Base-by-base conservation (phyloP, 2,329 filamentous ascomycete genomes). In the Aspergillus aculeatus region DNA sequence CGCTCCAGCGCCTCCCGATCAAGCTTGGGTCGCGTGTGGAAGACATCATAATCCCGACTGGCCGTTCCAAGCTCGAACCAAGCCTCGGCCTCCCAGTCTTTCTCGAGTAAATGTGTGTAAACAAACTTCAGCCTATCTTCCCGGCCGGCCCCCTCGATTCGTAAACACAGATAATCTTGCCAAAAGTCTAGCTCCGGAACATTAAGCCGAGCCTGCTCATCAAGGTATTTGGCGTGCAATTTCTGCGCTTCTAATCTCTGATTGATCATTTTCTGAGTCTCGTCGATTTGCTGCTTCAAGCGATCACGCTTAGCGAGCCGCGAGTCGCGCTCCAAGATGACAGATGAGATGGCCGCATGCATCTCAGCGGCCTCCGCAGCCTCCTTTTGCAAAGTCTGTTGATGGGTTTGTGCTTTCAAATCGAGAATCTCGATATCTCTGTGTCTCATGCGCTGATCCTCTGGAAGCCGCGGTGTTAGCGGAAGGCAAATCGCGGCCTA, bases 101-200 rank as follows among this genome's bases (percentile, higher is more conserved):
- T 86, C 79, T 96, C 92, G 71, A 96, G 87, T 50, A 98, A 82
- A 74, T 96, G 91, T 29, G 87, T 90, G 72, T 92, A 99, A 2
- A 95, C 85, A 74, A 99, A 96, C 76, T 94, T 94, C 67, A 99
- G 81, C 26, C 90, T 84, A 76, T 97, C 93, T 63, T 91, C 88
- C 71, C 86, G 85, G 1, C 91, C 93, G 0, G 91, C 90, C 1
- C 94, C 94, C 72, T 98, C 94, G 71, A 99, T 96, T 62, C 89
- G 83, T 72, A 98, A 76, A 60, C 94, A 93, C 61, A 99, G 81
- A 73, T 94, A 95, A 57, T 89, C 89, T 74, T 96, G 90, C 95
- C 95, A 99, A 73, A 98, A 98, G 67, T 93, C 90, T 50, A 99
- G 83, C 79, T 99, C 95, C 0, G 95, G 95, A 48, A 91, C 85